Evolutionary conservation across 1,139 yeast species (phyloP), one percentile per base, ranked within the genome.

Genomic region (Protomyces gravidus): DNA sequence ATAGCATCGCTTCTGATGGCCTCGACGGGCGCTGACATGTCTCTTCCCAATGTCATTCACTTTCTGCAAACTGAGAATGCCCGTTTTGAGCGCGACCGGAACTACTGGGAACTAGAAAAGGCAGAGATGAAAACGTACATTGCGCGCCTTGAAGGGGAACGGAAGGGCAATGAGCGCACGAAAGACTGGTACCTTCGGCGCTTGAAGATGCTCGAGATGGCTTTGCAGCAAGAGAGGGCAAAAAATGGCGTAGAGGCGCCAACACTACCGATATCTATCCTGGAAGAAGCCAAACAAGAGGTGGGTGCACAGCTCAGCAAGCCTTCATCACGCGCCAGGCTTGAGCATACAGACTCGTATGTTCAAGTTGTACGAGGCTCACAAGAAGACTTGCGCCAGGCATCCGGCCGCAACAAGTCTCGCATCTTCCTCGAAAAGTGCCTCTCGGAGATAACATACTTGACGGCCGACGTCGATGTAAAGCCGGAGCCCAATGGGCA

Each of bases 61-160:
- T 81, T 78, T 64, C 72, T 81, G 64, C 84, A 81, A 67, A 73
- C 77, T 42, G 84, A 81, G 66, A 80, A 81, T 76, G 80, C 81
- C 62, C 75, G 76, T 52, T 79, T 78, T 67, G 84, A 81, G 67
- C 76, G 81, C 56, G 81, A 79, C 63, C 72, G 83, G 51, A 78
- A 81, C 53, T 78, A 78, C 52, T 81, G 84, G 83, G 82, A 77
- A 62, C 69, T 80, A 57, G 82, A 78, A 65, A 71, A 78, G 50
- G 79, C 81, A 11, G 82, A 79, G 65, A 78, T 79, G 81, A 76
- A 75, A 66, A 72, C 59, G 6, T 53, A 51, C n/a, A 55, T 55
- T 26, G 59, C 59, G 17, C 48, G 48, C 36, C 58, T 55, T 19
- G 59, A 55, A 40, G 59, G 59, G 13, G 59, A 55, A 23, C 47